These are phyloP conservation scores for Candida awuae DNA, from an alignment of 805 yeast genomes.

Conservation along the genomic window DNA sequence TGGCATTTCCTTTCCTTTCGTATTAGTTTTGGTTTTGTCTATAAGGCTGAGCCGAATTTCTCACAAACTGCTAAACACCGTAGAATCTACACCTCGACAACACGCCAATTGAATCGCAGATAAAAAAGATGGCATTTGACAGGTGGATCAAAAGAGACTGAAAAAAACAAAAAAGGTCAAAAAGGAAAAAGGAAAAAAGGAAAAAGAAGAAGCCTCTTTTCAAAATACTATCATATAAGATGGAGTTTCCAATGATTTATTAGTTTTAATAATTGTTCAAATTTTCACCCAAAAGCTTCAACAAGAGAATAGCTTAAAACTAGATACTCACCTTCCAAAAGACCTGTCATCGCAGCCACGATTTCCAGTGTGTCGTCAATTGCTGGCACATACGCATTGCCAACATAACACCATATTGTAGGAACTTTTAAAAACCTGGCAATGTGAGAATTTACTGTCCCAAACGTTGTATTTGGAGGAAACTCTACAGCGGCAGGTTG, in stretches of 20 bases:
- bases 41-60: too few species aligned
- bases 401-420: constrained; percentile 35
- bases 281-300: constrained; percentile 40
- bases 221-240: too few species aligned
- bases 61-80: constrained; percentile 5
- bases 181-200: too few species aligned
- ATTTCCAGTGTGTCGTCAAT: constrained; percentile 37
- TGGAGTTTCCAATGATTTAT: too few species aligned
- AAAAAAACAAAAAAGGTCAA: too few species aligned
- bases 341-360: constrained; percentile 29
- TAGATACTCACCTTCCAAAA: constrained; percentile 31
- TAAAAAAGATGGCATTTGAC: too few species aligned
- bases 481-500: constrained; percentile 33
- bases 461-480: neutral
- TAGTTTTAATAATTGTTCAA: too few species aligned
- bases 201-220: too few species aligned
- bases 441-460: constrained; percentile 36
- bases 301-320: constrained; percentile 39
- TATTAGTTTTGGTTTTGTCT: too few species aligned
- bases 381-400: constrained; percentile 39
- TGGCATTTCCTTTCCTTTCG: too few species aligned
- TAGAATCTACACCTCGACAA: constrained; percentile 2
- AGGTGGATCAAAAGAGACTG: too few species aligned
- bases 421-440: constrained; percentile 25
- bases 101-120: too few species aligned